Evolutionary conservation across 768 basidiomycete genomes (phyloP), one percentile per base, ranked within the genome.

Genomic region (Kwoniella shandongensis): DNA sequence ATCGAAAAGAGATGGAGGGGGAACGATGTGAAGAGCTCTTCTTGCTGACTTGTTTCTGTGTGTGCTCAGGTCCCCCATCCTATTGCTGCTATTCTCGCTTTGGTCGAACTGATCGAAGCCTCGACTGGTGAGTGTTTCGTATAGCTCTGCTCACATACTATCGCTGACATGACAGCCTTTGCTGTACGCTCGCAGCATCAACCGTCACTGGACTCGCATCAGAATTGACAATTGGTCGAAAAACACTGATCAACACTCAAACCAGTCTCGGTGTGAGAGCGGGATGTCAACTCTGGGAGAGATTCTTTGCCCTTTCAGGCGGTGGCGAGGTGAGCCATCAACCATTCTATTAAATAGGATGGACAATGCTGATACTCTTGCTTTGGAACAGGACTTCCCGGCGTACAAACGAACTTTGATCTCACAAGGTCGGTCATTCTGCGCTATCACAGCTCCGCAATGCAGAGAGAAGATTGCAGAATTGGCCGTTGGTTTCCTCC

Each of bases 401-500:
- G 84, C 88, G 69, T 82, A 92, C 64, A 96, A 92, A 78, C 83
- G 81, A 54, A 86, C 89, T 69, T 82, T 96, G 51, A 85, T 92
- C 59, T 81, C 81, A 44, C 89, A 92, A 75, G 91, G 90, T 20
- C 81, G 85, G 59, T 81, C 81, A 67, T 76, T 94, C 89, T 77
- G 87, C 83, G 38, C 61, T 27, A 75, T 82, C 44, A 85, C 88
- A 68, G 91, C 91, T 13, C 81, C 90, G 44, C 83, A 87, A 41
- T 97, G 90, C 80, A 84, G 92, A 54, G 83, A 84, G 58, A 91
- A 89, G 76, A 98, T 99, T 65, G 91, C 91, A 35, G 83, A 87
- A 60, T 81, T 91, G 20, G 85, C 87, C n/a, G 83, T 91, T 45
- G 86, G 86, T 44, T 98, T 98, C 80, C 89, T 98, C 74, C 88